phyloP scores from a whole-genome alignment of 257 asterid genomes.

The Prunella vulgaris region DNA sequence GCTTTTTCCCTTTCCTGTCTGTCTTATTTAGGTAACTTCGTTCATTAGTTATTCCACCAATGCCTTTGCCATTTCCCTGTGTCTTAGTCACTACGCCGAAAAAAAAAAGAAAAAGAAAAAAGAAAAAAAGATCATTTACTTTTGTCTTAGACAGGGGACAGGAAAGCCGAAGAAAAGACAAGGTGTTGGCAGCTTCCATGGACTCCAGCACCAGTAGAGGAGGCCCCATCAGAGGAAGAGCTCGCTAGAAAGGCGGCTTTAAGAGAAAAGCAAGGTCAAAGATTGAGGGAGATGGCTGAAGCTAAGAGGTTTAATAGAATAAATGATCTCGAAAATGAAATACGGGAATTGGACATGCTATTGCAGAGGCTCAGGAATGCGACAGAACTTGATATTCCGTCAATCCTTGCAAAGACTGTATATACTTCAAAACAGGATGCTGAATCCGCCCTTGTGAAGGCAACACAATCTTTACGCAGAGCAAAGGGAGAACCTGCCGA shows the following conservation, averaged over 20 bases:
- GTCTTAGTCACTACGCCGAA: conserved; percentile 11
- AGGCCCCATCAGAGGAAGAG: conserved; percentile 96
- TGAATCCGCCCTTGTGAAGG: conserved; percentile 72
- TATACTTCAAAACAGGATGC: conserved; percentile 63
- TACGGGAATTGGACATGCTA: conserved; percentile 74
- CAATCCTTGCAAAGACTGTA: conserved; percentile 58
- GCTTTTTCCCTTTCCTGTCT: not conserved
- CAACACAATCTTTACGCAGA: conserved; percentile 75
- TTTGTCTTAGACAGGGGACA: conserved; percentile 62
- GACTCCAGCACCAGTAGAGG: conserved; percentile 85
- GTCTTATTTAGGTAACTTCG: conserved; percentile 54
- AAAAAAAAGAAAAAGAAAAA: not conserved
- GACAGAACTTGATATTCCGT: conserved; percentile 47
- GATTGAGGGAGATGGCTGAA: conserved; percentile 98
- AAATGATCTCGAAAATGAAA: conserved; percentile 89
- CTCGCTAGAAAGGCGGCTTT: conserved; percentile 96
- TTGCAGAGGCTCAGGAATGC: conserved; percentile 56
- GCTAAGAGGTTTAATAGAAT: conserved; percentile 81
- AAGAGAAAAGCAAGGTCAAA: conserved; percentile 96
- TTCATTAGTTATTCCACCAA: not conserved
- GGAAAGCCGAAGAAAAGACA: conserved; percentile 79
- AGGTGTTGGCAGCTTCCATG: conserved; percentile 97
- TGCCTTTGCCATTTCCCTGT: conserved; percentile 4
- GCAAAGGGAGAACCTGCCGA: conserved; percentile 90
- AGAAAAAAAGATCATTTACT: conserved; percentile 10